phyloP scores from a whole-genome alignment of 2,329 filamentous ascomycete species.

The Penicillium psychrosexuale region DNA sequence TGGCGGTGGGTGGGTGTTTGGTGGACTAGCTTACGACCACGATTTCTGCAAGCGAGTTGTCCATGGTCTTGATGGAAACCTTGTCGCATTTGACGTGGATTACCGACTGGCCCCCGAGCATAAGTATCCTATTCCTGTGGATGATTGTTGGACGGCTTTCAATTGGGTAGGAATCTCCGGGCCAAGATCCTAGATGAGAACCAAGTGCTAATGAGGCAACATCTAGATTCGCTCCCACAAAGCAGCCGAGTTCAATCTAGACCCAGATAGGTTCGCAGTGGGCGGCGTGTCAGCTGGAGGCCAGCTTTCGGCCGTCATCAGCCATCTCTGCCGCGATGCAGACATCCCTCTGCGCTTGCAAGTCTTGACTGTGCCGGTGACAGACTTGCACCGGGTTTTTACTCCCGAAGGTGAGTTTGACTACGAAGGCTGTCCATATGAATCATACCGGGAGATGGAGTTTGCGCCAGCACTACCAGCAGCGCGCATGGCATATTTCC shows the following conservation, averaged over 20 bases:
- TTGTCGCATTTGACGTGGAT: constrained; percentile 46
- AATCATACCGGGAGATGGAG: constrained; percentile 42
- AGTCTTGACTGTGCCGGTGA: constrained; percentile 37
- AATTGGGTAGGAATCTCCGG: constrained; percentile 33
- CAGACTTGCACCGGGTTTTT: constrained; percentile 38
- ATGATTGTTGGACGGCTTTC: constrained; percentile 42
- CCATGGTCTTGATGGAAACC: constrained; percentile 35
- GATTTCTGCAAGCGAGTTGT: constrained; percentile 44
- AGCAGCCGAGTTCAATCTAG: constrained; percentile 35
- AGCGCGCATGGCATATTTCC: constrained; percentile 41
- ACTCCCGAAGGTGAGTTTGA: constrained; percentile 37
- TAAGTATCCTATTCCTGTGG: constrained; percentile 37
- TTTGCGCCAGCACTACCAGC: constrained; percentile 35
- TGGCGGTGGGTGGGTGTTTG: constrained; percentile 46
- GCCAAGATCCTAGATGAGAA: background rate
- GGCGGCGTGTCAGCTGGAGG: constrained; percentile 43
- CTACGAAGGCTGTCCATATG: constrained; percentile 36
- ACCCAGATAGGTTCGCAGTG: constrained; percentile 35
- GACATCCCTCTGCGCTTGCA: constrained; percentile 38
- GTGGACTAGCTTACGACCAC: constrained; percentile 37
- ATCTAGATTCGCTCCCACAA: constrained; percentile 32
- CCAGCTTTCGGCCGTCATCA: constrained; percentile 39
- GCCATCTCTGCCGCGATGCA: constrained; percentile 39
- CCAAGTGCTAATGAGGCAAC: background rate
- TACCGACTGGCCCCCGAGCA: constrained; percentile 44